Conservation (phyloP, 1,284 basidiomycete genomes). For the Microbotryomycetes sp. region DNA sequence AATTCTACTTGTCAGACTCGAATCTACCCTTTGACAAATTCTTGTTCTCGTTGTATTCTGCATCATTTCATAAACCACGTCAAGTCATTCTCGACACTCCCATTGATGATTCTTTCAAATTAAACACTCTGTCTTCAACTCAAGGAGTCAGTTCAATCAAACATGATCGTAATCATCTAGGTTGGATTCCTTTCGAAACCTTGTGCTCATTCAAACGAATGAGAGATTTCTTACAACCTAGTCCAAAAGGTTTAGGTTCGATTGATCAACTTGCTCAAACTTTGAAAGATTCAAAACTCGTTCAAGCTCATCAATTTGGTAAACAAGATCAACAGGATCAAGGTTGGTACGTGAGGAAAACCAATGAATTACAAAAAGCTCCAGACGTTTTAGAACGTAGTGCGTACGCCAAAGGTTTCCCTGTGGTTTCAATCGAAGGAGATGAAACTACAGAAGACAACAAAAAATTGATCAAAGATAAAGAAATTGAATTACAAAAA, state of each 20-base stretch:
- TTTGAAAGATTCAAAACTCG: slow-evolving; percentile 11
- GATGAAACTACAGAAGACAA: slow-evolving; percentile 25
- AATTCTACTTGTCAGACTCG: slow-evolving; percentile 95
- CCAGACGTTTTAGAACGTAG: slow-evolving; percentile 50
- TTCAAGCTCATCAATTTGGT: slow-evolving; percentile 26
- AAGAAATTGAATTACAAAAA: slow-evolving; percentile 57
- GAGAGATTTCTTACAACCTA: slow-evolving; percentile 56
- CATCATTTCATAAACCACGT: slow-evolving; percentile 24
- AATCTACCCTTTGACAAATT: slow-evolving; percentile 98
- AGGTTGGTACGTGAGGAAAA: slow-evolving; percentile 40
- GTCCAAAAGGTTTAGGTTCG: slow-evolving; percentile 46
- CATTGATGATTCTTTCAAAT: slow-evolving; percentile 8
- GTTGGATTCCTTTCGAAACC: slow-evolving; percentile 85
- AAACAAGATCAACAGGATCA: slow-evolving; percentile 13
- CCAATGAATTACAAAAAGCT: slow-evolving; percentile 69
- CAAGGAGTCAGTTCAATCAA: slow-evolving; percentile 1
- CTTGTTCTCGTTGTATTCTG: slow-evolving; percentile 60
- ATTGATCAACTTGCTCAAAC: slow-evolving; percentile 48
- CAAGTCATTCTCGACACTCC: slow-evolving; percentile 29
- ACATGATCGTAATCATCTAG: slow-evolving; percentile 42
- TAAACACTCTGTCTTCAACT: slow-evolving; percentile 53
- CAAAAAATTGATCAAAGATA: slow-evolving; percentile 61
- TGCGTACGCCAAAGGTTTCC: slow-evolving; percentile 43
- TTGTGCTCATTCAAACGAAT: slow-evolving; percentile 95
- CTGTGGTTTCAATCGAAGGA: slow-evolving; percentile 24